Evolutionary conservation across 2,329 filamentous ascomycete species (phyloP), one percentile per base, ranked within the genome.

Genomic region (Aspergillus arachidicola): DNA sequence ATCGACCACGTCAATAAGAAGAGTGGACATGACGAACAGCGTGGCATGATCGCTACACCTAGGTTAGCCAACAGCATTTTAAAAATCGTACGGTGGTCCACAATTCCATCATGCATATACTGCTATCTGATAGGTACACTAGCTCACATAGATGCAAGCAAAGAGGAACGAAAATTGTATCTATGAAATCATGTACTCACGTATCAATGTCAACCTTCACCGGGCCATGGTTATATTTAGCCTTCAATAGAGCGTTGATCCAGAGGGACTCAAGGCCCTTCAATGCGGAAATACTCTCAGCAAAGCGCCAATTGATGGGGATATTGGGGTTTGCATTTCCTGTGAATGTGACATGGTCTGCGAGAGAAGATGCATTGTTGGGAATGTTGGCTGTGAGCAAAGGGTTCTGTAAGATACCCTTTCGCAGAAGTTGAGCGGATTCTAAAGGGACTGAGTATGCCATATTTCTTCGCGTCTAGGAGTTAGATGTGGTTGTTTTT

Each of bases 221-320:
- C 4, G 62, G 62, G 4, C 43, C 55, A 7, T 19, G 16, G 12
- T 54, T 12, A 51, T 64, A 62, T 23, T 64, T 64, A 6, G n/a
- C 12, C 14, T 16, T 30, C 4, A 62, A 10, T 12, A 64, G 32
- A 4, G 28, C n/a, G 19, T 64, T 62, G 2, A 64, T 5, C 50
- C 45, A 36, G 3, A 45, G 23, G 1, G 63, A 60, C 38, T 64
- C 60, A 6, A 64, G 46, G 1, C 30, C 63, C n/a, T 64, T 64
- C 6, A 64, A 28, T 2, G 57, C 59, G 4, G 63, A 64, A 28
- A 64, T 62, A 34, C 63, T 64, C 36, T 64, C 63, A 7, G 63
- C 59, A n/a, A 64, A 54, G 1, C 63, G 48, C 63, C 63, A 62
- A 16, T 64, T 64, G 1, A 64, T 48, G 2, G 63, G 63, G 14